phyloP scores from a whole-genome alignment of 2,329 filamentous ascomycete genomes.

The Fusarium gaditjirri region DNA sequence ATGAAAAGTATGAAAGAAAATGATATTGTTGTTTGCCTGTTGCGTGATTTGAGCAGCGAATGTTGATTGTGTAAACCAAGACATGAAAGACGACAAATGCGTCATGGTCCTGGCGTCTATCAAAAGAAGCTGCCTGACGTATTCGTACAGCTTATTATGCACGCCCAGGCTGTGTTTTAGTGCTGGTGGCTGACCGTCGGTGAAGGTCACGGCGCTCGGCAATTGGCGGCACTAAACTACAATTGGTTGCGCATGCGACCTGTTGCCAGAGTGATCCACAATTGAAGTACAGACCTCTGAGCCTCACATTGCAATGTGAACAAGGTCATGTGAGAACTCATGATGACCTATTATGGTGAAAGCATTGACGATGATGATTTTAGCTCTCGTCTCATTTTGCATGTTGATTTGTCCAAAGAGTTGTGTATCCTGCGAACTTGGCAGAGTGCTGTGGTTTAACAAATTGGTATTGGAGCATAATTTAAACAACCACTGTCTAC shows the following conservation, averaged over 20 bases:
- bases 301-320: background rate
- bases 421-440: background rate
- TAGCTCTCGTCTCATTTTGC: rapidly evolving
- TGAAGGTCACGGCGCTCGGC: conserved; percentile 24
- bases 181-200: conserved; percentile 8
- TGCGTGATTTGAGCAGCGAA: background rate
- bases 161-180: conserved; percentile 11
- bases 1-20: background rate
- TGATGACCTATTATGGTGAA: background rate
- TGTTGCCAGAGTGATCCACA: conserved; percentile 1
- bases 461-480: background rate
- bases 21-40: background rate
- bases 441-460: background rate
- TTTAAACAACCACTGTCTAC: background rate
- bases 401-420: too few relatives aligned
- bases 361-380: background rate
- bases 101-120: conserved; percentile 31
- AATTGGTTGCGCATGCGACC: conserved; percentile 31
- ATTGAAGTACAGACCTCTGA: background rate
- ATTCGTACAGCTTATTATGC: conserved; percentile 32
- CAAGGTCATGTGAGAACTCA: conserved; percentile 1
- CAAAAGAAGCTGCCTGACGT: conserved; percentile 23
- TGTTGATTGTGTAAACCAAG: conserved; percentile 4
- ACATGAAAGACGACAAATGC: conserved; percentile 28
- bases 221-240: conserved; percentile 20